phyloP scores from a whole-genome alignment of 2,329 filamentous ascomycete species.

The Penicillium paneum region DNA sequence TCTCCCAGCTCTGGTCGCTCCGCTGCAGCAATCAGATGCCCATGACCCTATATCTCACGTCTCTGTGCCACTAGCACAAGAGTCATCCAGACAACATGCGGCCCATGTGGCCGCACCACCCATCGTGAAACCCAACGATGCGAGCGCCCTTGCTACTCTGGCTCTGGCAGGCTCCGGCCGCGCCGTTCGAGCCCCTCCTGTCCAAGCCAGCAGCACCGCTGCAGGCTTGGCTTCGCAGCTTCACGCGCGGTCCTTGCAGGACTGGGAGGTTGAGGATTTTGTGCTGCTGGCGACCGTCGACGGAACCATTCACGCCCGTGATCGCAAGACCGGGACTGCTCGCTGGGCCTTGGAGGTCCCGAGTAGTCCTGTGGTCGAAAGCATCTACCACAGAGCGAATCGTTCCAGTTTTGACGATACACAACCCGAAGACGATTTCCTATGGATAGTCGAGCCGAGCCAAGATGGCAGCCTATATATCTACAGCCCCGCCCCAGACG shows the following conservation, averaged over 20 bases:
- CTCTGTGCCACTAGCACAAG: slow-evolving; percentile 26
- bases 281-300: slow-evolving; percentile 99
- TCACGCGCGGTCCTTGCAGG: slow-evolving; percentile 93
- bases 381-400: slow-evolving; percentile 72
- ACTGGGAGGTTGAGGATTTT: slow-evolving; percentile 99
- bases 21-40: slow-evolving; percentile 56
- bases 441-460: slow-evolving; percentile 94
- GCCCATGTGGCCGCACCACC: slow-evolving; percentile 18
- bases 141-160: slow-evolving; percentile 95
- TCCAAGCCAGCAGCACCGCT: slow-evolving; percentile 61
- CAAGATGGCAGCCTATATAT: slow-evolving; percentile 84
- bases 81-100: slow-evolving; percentile 12
- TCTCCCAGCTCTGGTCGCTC: slow-evolving; percentile 60
- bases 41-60: slow-evolving; percentile 29
- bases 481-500: slow-evolving; percentile 64
- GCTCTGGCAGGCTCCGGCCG: slow-evolving; percentile 74
- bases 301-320: slow-evolving; percentile 87
- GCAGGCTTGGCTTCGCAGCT: slow-evolving; percentile 76
- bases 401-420: slow-evolving; percentile 59
- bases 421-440: slow-evolving; percentile 70
- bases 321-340: slow-evolving; percentile 78
- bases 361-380: slow-evolving; percentile 86
- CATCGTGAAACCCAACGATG: slow-evolving; percentile 56
- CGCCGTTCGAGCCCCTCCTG: slow-evolving; percentile 92
- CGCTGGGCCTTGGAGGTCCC: slow-evolving; percentile 79